Evolutionary conservation across 345 rosid genomes (phyloP), one percentile per base, ranked within the genome.

Genomic region (Citrus inodora): DNA sequence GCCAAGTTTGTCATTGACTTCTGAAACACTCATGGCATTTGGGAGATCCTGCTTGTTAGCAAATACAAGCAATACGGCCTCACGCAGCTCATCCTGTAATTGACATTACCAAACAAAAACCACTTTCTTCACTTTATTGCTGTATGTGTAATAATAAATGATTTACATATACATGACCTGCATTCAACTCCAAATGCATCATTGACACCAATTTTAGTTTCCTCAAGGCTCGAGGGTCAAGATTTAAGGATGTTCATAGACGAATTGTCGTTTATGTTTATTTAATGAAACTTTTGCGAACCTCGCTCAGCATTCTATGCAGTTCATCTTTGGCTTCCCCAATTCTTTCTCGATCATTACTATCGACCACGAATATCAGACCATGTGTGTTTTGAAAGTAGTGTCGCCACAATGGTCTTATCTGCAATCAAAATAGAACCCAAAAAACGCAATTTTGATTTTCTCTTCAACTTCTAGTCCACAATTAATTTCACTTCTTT

Each of bases 31-130:
- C 91, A 90, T 81, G 10, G 91, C 91, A 77, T 85, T 90, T 14
- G 95, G 91, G 78, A 91, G 89, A 79, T 91, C 95, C 79, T 89
- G 92, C 84, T 91, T 91, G 75, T 91, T 91, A 1, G 95, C 93
- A 67, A 91, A 90, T 55, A 89, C 90, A n/a, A 90, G 92, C 58
- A 89, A 71, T 10, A 78, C 78, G 21, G 92, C 90, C 9, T 80
- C 87, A 0, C 88, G 86, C 10, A 91, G 84, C 76, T 89, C 93
- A 1, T 84, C 87, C 93, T 89, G 79, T 58, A 85, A 10, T 46
- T 46, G 4, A 11, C 17, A 13, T 13, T 4, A 19, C 30, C 4
- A 3, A 30, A 46, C 17, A 6, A 19, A 32, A 25, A 58, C 16
- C 24, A 65, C 55, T 30, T 4, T 28, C 1, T 70, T 28, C 24